Base-by-base conservation (phyloP, 805 yeast species). In the Tetrapisispora taiwanensis region DNA sequence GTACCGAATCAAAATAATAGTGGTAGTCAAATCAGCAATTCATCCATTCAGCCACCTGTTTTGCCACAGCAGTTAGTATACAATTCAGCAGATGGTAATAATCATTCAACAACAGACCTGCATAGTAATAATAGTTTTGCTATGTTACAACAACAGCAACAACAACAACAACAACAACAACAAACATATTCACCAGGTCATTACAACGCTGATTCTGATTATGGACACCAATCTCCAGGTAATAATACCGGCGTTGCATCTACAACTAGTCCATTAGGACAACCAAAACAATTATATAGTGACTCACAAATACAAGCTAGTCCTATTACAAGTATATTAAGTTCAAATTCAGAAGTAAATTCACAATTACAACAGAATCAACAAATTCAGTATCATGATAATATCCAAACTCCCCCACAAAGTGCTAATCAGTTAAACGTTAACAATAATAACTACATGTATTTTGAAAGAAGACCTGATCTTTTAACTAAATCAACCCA, bases 391-490 rank as follows among this genome's bases (percentile, higher is more conserved):
- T 42, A 58, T n/a, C 19, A 24, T 9, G 41, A 36, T 26, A 9
- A 26, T 6, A 26, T 36, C 55, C 34, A 18, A 17, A 17, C 40
- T 3, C 26, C 40, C 17, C 20, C 65, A 57, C 31, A 65, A 53
- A 27, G 62, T 58, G 37, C 22, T 58, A 58, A 24, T 65, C 60
- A 12, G 69, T 62, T 41, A 48, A 50, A 19, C 55, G 54, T 33
- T 52, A 52, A 14, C 59, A 45, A 47, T 30, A 55, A 60, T 9
- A 78, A 78, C 46, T 79, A 80, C 53, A 84, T 81, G 48, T 74
- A 77, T 54, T 83, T 88, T 65, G 87, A 81, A 52, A 75, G 95
- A 46, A 87, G 84, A 54, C 95, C 96, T 1, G 88, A 83, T 50
- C 66, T 74, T 54, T 72, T 87, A 54, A 74, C 84, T n/a, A 79